These are phyloP conservation scores for Mucor plumbeus DNA, from an alignment of 371 early-diverging fungal species.

Conservation along the genomic window DNA sequence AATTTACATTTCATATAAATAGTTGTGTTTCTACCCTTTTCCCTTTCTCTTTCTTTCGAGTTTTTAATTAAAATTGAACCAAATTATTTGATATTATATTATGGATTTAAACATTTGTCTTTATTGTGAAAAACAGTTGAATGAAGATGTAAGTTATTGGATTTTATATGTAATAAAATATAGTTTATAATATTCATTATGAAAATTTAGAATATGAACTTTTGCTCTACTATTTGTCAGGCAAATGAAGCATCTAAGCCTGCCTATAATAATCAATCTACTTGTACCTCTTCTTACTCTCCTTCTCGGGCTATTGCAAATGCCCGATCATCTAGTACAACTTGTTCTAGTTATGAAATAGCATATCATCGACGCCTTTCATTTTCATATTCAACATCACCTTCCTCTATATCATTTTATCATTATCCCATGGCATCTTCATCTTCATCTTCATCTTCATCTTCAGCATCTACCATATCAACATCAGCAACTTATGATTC, in stretches of 20 bases:
- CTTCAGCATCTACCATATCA: not conserved
- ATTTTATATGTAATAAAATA: not conserved
- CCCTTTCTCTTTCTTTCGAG: constrained; percentile 11
- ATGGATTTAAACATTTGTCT: constrained; percentile 37
- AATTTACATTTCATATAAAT: constrained; percentile 2
- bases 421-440: constrained; percentile 1
- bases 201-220: constrained; percentile 20
- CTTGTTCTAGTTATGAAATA: constrained; percentile 12
- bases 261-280: not conserved
- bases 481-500: not conserved
- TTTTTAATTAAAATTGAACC: constrained; percentile 1
- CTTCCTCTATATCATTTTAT: constrained; percentile 19
- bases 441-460: not conserved
- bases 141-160: constrained; percentile 23
- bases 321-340: constrained; percentile 9
- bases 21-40: not conserved
- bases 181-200: not conserved
- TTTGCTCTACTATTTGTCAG: constrained; percentile 30
- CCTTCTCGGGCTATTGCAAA: constrained; percentile 14
- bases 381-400: constrained; percentile 15
- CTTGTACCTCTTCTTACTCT: not conserved
- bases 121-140: constrained; percentile 34
- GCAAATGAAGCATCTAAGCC: constrained; percentile 36
- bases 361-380: constrained; percentile 22
- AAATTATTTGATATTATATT: not conserved